Percentiles rank a stretch among this genome's conserved stretches.
These are phyloP conservation scores for Buddleja alternifolia DNA, from an alignment of 257 asterid species.

Conservation along the genomic window DNA sequence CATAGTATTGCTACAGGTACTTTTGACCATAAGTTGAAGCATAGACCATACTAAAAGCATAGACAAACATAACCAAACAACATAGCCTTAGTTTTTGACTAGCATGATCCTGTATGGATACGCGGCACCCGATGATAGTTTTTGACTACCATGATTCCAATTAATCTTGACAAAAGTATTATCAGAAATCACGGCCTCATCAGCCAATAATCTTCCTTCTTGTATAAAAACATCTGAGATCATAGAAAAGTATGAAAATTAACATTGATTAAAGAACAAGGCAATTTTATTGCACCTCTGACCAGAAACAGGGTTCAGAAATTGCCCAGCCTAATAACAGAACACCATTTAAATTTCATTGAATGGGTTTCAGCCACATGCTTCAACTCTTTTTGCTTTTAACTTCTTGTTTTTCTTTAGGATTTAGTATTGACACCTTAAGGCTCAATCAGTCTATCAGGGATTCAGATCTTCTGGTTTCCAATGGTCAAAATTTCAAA, in stretches of 20 bases:
- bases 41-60: too few relatives aligned
- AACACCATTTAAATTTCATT: neutral
- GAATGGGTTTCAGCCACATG: neutral
- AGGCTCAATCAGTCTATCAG: slow-evolving; percentile 22
- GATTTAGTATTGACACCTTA: slow-evolving; percentile 29
- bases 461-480: slow-evolving; percentile 42
- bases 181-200: slow-evolving; percentile 11
- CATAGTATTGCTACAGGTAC: too few relatives aligned
- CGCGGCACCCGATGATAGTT: neutral
- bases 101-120: neutral
- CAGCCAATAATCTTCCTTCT: neutral
- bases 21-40: too few relatives aligned
- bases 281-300: neutral
- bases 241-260: neutral
- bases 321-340: neutral
- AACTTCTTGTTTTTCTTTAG: slow-evolving; percentile 15
- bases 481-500: slow-evolving; percentile 34
- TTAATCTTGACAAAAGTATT: too few relatives aligned
- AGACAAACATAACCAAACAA: too few relatives aligned
- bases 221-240: neutral
- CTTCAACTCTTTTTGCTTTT: neutral
- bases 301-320: neutral
- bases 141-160: too few relatives aligned
- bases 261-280: neutral
- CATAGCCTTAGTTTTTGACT: too few relatives aligned